Conservation (phyloP, 192 early-diverging fungal genomes). For the Polychytrium aggregatum region DNA sequence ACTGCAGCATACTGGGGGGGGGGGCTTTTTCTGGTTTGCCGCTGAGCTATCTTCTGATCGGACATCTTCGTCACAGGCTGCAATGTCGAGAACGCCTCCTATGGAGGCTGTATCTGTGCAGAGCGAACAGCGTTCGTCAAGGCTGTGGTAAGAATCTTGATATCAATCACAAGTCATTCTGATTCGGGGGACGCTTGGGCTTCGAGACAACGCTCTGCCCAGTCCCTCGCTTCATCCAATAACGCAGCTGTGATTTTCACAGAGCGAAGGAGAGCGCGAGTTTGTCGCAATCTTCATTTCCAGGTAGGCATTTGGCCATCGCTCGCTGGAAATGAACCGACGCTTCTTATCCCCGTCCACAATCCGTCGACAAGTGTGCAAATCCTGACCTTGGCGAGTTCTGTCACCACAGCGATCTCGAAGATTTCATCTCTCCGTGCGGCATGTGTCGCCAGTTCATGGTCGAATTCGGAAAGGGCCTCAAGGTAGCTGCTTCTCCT, state of each 20-base stretch:
- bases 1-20: not conserved
- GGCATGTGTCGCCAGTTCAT: slow-evolving; percentile 71
- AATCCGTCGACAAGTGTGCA: not conserved
- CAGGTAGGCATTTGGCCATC: slow-evolving; percentile 55
- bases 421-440: slow-evolving; percentile 46
- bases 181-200: too few species aligned
- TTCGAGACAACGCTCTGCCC: too few species aligned
- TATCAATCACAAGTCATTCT: too few species aligned
- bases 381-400: not conserved
- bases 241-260: too few species aligned
- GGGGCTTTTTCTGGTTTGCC: not conserved
- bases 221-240: too few species aligned
- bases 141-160: slow-evolving; percentile 55
- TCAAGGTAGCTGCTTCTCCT: slow-evolving; percentile 21
- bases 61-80: slow-evolving; percentile 45
- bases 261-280: slow-evolving; percentile 62
- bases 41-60: too few species aligned
- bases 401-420: slow-evolving; percentile 23
- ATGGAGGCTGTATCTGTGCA: slow-evolving; percentile 78
- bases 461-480: slow-evolving; percentile 62
- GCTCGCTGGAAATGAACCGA: not conserved
- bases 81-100: slow-evolving; percentile 87
- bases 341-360: not conserved
- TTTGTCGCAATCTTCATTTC: slow-evolving; percentile 72
- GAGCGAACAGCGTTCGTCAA: slow-evolving; percentile 84